These are phyloP conservation scores for Xylogone sp. DNA, from an alignment of 2,329 filamentous ascomycete genomes.

Conservation along the genomic window DNA sequence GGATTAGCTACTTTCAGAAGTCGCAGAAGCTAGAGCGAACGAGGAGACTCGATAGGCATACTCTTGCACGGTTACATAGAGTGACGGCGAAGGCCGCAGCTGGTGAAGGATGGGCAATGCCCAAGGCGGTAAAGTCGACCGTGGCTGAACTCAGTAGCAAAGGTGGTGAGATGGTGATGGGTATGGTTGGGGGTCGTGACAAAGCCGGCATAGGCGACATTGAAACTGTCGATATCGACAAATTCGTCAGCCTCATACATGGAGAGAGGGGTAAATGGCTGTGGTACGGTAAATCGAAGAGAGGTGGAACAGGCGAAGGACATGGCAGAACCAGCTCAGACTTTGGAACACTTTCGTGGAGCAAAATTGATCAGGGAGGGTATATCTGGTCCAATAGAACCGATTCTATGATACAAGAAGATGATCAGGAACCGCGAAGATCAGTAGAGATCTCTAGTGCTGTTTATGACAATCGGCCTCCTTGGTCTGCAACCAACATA, in stretches of 20 bases:
- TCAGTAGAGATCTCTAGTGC: slow-evolving; percentile 42
- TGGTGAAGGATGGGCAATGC: slow-evolving; percentile 87
- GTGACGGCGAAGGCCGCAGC: slow-evolving; percentile 87
- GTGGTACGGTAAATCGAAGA: slow-evolving; percentile 86
- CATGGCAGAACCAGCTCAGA: slow-evolving; percentile 43
- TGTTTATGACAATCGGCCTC: slow-evolving; percentile 39
- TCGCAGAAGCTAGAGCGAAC: slow-evolving; percentile 76
- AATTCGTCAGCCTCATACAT: slow-evolving; percentile 71
- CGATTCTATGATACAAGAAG: slow-evolving; percentile 50
- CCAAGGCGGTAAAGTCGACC: slow-evolving; percentile 90
- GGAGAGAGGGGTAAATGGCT: slow-evolving; percentile 90
- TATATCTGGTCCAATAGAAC: slow-evolving; percentile 43
- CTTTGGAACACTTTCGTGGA: slow-evolving; percentile 45
- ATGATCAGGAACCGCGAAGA: slow-evolving; percentile 38
- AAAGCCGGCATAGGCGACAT: slow-evolving; percentile 89
- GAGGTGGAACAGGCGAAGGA: slow-evolving; percentile 47
- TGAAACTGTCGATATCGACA: slow-evolving; percentile 86
- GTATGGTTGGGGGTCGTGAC: slow-evolving; percentile 80
- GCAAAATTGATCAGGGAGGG: slow-evolving; percentile 50
- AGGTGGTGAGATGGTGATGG: slow-evolving; percentile 89
- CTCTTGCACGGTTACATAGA: slow-evolving; percentile 74
- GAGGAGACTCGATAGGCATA: slow-evolving; percentile 76
- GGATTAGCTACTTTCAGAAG: slow-evolving; percentile 87
- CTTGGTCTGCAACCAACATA: slow-evolving; percentile 43
- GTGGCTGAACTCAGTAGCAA: slow-evolving; percentile 92